Conservation (phyloP, 192 early-diverging fungal species). For the Coemansia sp. region DNA sequence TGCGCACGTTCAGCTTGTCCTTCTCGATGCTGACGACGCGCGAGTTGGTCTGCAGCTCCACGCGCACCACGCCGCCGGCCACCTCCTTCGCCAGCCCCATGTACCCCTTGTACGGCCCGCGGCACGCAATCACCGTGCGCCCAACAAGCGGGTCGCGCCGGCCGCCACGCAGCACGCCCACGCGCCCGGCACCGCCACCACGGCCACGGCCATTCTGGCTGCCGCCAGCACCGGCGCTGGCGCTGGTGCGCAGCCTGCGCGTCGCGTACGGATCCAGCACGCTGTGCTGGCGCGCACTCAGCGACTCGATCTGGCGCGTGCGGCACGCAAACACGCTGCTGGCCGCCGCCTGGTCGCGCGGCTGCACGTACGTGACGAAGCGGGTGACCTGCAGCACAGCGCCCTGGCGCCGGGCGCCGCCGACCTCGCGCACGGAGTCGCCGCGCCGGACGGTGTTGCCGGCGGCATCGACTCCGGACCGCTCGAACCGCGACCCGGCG, state of each 20-base stretch:
- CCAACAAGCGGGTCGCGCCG: slow-evolving; percentile 60
- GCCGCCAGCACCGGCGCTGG: background rate
- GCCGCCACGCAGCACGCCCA: slow-evolving; percentile 36
- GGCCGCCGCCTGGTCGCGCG: slow-evolving; percentile 72
- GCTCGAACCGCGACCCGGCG: slow-evolving; percentile 55
- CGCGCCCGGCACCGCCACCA: slow-evolving; percentile 43
- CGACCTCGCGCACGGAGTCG: slow-evolving; percentile 73
- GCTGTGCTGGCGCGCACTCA: slow-evolving; percentile 23
- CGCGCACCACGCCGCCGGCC: slow-evolving; percentile 67
- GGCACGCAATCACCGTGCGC: slow-evolving; percentile 80
- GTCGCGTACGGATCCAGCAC: slow-evolving; percentile 48
- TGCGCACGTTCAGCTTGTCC: slow-evolving; percentile 70
- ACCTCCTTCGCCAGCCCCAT: slow-evolving; percentile 94
- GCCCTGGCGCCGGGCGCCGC: slow-evolving; percentile 65
- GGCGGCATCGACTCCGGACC: slow-evolving; percentile 63
- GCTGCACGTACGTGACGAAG: slow-evolving; percentile 76
- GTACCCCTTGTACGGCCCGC: slow-evolving; percentile 97
- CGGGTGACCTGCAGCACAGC: slow-evolving; percentile 84
- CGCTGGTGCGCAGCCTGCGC: slow-evolving; percentile 27
- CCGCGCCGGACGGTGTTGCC: slow-evolving; percentile 59
- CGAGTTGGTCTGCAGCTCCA: slow-evolving; percentile 92
- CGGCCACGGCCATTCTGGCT: slow-evolving; percentile 17
- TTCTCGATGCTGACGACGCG: slow-evolving; percentile 79
- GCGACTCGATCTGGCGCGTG: slow-evolving; percentile 63
- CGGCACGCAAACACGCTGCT: slow-evolving; percentile 75